Base-by-base conservation (phyloP, 768 basidiomycete species). In the Tulasnella sp. region DNA sequence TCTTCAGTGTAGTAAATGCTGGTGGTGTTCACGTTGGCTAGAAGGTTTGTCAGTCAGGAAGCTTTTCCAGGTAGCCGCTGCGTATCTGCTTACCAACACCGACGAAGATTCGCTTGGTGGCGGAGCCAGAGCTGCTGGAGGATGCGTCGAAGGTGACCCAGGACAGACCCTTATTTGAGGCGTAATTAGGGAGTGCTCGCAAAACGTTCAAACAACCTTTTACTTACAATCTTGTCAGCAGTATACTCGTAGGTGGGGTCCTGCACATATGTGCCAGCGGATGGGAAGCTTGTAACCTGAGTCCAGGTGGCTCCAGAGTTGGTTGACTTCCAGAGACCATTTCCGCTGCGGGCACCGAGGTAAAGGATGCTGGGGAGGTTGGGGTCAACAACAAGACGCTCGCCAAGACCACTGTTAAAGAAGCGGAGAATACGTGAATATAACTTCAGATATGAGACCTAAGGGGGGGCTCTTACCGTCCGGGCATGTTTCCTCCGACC, bases 401-500 rank as follows among this genome's bases (percentile, higher is more conserved):
- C 77, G 36, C 77, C 76, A 19, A 78, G 72, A 31, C 77, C 77
- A 39, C 73, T 74, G 37, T 73, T 49, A 17, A 12, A 52, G 25
- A 25, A n/a, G 17, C 14, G 39, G 80, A 83, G 82, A 77, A 86
- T 9, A 36, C 38, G 34, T 31, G 54, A 42, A 64, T 29, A 7
- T n/a, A 34, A 8, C 22, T 75, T 6, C 45, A 14, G 49, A 70
- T 72, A 9, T 54, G 58, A 29, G 11, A 37, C 5, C 38, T 71
- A 40, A 72, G 80, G 89, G 42, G 42, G 9, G 4, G 14, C 12
- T 15, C 90, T 54, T 36, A 74, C 80, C 89, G 88, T 71, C 89
- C 89, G 40, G 89, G 89, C 89, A 89, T 89, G 80, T 90, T 90
- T 9, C 89, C 89, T 39, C 90, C 89, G 39, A 90, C 86, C 78